A percentile compares a stretch with the other conserved stretches of the same genome.
Conservation (phyloP, 306 rosid species). For the Benincasa hispida region DNA sequence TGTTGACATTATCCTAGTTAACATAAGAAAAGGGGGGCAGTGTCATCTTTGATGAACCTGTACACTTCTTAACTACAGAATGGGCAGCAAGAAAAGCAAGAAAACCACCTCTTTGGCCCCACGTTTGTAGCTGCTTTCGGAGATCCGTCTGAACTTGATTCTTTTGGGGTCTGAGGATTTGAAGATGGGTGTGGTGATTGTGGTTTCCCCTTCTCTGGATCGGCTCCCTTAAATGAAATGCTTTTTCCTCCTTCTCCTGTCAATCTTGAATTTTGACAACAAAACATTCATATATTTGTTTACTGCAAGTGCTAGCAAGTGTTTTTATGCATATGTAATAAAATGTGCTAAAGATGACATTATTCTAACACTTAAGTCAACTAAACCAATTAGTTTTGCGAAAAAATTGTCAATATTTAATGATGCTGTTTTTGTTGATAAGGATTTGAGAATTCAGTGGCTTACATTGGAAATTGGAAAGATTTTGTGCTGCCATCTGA, state of each 20-base stretch:
- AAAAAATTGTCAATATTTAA: neutral
- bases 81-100: constrained; percentile 46
- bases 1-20: neutral
- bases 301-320: neutral
- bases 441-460: neutral
- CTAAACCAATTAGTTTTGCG: neutral
- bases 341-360: neutral
- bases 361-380: neutral
- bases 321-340: neutral
- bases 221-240: constrained; percentile 15
- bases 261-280: constrained; percentile 26
- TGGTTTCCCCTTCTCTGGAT: neutral
- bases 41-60: neutral
- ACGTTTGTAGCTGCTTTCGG: constrained; percentile 4
- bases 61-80: constrained; percentile 17
- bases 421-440: neutral
- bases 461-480: constrained; percentile 70
- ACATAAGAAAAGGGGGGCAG: neutral
- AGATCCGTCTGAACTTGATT: constrained; percentile 10
- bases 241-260: constrained; percentile 30
- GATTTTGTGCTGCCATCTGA: constrained; percentile 42
- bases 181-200: neutral
- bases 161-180: constrained; percentile 6
- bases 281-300: neutral
- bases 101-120: constrained; percentile 20